A percentile compares a stretch with the other conserved stretches of the same genome.
These are phyloP conservation scores for Fusarium annulatum DNA, from an alignment of 2,329 filamentous ascomycete species.

Conservation along the genomic window DNA sequence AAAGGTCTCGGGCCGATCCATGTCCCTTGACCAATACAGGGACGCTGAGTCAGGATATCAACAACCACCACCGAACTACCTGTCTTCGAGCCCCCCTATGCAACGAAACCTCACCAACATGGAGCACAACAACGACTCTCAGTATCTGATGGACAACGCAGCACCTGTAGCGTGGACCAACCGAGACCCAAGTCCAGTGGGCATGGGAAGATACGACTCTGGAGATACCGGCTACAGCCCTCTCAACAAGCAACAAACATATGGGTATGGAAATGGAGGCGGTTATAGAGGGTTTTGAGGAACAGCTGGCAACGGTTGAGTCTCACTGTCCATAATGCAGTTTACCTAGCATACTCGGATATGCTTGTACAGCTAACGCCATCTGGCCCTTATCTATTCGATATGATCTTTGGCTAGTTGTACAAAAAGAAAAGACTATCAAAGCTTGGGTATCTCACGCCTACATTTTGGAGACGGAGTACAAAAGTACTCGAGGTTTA, in stretches of 20 bases:
- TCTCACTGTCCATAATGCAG: constrained; percentile 29
- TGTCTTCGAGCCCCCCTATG: constrained; percentile 43
- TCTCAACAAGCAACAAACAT: constrained; percentile 33
- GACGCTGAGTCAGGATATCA: constrained; percentile 38
- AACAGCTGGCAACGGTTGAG: constrained; percentile 9
- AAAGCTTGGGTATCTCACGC: constrained; percentile 12
- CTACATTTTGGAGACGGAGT: constrained; percentile 29
- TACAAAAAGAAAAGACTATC: constrained; percentile 18
- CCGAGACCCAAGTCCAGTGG: constrained; percentile 29
- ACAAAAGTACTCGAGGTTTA: constrained; percentile 26
- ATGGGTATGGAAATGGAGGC: constrained; percentile 40
- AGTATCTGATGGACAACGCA: constrained; percentile 54
- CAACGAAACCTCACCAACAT: constrained; percentile 55
- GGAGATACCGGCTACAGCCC: constrained; percentile 38
- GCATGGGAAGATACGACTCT: constrained; percentile 30
- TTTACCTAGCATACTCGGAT: constrained; percentile 10
- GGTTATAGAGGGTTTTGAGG: constrained; percentile 44
- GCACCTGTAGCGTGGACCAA: constrained; percentile 54
- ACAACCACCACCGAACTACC: constrained; percentile 33
- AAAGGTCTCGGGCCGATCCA: constrained; percentile 47
- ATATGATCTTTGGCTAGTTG: constrained; percentile 9
- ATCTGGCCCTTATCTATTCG: constrained; percentile 20
- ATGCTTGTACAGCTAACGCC: constrained; percentile 25
- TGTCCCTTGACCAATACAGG: constrained; percentile 50
- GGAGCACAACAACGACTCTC: constrained; percentile 49